Percentiles rank a stretch among this genome's conserved stretches.
These are phyloP conservation scores for Corchorus olitorius DNA, from an alignment of 345 rosid genomes.

Conservation along the genomic window DNA sequence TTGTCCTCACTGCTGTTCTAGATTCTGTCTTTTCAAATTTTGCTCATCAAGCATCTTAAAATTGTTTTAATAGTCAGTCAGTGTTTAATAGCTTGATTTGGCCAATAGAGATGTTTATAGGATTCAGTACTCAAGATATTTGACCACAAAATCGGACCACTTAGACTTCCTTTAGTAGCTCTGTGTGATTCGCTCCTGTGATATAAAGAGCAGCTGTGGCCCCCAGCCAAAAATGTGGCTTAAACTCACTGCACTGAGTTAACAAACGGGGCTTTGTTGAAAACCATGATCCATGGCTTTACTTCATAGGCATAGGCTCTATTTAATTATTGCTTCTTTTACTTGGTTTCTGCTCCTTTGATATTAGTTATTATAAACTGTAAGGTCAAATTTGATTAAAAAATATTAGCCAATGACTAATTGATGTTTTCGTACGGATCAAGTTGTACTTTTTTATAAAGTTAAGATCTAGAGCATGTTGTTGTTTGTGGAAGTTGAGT, in stretches of 20 bases:
- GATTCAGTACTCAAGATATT: neutral
- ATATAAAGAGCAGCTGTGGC: too few species aligned
- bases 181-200: too few species aligned
- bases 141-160: neutral
- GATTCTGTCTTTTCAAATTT: conserved; percentile 2
- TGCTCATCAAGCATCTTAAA: neutral
- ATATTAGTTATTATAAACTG: too few species aligned
- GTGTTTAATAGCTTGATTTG: neutral
- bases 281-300: neutral
- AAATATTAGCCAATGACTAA: neutral
- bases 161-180: neutral
- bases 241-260: too few species aligned
- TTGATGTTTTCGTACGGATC: neutral
- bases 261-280: neutral
- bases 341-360: too few species aligned
- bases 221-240: too few species aligned
- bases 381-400: neutral
- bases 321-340: neutral
- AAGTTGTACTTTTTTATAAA: neutral
- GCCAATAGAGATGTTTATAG: neutral
- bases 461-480: neutral
- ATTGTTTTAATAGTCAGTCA: neutral
- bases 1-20: neutral
- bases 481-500: neutral
- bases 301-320: neutral